Base-by-base conservation (phyloP, 192 early-diverging fungal genomes). In the Coemansia sp. region DNA sequence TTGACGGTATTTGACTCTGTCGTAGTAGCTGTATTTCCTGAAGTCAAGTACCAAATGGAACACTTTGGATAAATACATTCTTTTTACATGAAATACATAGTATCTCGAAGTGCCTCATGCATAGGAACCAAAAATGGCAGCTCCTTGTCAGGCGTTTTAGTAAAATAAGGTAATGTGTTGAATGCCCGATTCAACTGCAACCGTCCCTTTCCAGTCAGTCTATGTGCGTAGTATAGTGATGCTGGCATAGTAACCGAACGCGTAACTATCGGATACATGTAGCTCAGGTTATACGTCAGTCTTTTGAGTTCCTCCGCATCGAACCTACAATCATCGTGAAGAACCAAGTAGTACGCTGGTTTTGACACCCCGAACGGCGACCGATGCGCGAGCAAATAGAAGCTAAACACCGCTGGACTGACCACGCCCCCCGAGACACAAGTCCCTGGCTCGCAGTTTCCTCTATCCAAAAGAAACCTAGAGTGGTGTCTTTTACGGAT, bases 1-100 rank as follows among this genome's bases (percentile, higher is more conserved):
- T 92, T 96, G 70, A 84, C 73, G 6, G 57, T 92, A 1, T 76
- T 96, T 13, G 96, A 98, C 74, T 93, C 92, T 59, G 59, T 94
- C 43, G 64, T 94, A 13, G 73, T 51, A 5, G 84, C 84, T 2
- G 33, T 95, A 31, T 96, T 95, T 74, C 92, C 93, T 5, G 93
- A 95, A 47, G 55, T 91, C 43, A 71, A 68, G 63, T 68, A 61
- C 38, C 68, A 76, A 36, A 2, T 76, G 42, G 72, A 74, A 2
- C 52, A 66, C 15, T 6, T 38, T 16, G 46, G 31, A 3, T 27
- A 18, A 16, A 34, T 60, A 33, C 29, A 27, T 22, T 24, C 1
- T 18, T 3, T 3, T 43, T 38, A 82, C 66, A 77, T 71, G 36
- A 82, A 82, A 22, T 82, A 82, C 79, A 82, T 82, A 18, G 66